Conservation (phyloP, 805 yeast genomes). For the Brettanomyces anomalus region DNA sequence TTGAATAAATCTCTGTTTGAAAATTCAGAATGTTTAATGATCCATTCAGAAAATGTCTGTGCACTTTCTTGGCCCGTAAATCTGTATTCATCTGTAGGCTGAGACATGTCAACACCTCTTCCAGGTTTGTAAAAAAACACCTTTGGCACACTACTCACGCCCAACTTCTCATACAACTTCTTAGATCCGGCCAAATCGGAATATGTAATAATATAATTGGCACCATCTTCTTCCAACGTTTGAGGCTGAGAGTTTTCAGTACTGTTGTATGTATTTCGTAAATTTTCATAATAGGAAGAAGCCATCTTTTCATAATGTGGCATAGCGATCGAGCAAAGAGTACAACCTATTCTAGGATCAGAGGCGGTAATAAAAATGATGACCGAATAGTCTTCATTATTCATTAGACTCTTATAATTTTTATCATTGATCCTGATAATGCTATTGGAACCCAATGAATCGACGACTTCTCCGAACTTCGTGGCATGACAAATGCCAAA, state of each 20-base stretch:
- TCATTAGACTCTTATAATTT: slow-evolving; percentile 47
- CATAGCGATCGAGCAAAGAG: slow-evolving; percentile 57
- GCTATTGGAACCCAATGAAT: slow-evolving; percentile 3
- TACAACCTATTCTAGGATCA: slow-evolving; percentile 66
- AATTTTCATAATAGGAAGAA: slow-evolving; percentile 40
- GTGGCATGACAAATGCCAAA: slow-evolving; percentile 1
- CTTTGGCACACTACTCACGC: slow-evolving; percentile 71
- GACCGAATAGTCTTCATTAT: slow-evolving; percentile 59
- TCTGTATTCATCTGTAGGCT: slow-evolving; percentile 30
- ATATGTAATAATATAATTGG: slow-evolving; percentile 51
- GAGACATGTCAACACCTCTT: slow-evolving; percentile 13
- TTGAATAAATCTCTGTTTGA: slow-evolving; percentile 21
- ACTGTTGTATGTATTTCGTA: slow-evolving; percentile 41
- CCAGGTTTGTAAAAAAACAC: slow-evolving; percentile 32
- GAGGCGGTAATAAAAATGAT: slow-evolving; percentile 66
- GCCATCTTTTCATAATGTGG: slow-evolving; percentile 61
- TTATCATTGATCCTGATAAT: slow-evolving; percentile 37
- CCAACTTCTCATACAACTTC: slow-evolving; percentile 40
- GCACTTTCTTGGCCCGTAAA: slow-evolving; percentile 36
- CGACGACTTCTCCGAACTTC: slow-evolving; percentile 12
- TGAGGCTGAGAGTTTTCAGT: slow-evolving; percentile 2
- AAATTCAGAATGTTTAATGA: slow-evolving; percentile 12
- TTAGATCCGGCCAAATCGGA: slow-evolving; percentile 62
- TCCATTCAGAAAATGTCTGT: slow-evolving; percentile 26
- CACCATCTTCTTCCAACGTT: background rate